Percentiles rank a stretch among this genome's conserved stretches.
phyloP scores from a whole-genome alignment of 2,329 filamentous ascomycete genomes.

The Lasiodiplodia sp. region DNA sequence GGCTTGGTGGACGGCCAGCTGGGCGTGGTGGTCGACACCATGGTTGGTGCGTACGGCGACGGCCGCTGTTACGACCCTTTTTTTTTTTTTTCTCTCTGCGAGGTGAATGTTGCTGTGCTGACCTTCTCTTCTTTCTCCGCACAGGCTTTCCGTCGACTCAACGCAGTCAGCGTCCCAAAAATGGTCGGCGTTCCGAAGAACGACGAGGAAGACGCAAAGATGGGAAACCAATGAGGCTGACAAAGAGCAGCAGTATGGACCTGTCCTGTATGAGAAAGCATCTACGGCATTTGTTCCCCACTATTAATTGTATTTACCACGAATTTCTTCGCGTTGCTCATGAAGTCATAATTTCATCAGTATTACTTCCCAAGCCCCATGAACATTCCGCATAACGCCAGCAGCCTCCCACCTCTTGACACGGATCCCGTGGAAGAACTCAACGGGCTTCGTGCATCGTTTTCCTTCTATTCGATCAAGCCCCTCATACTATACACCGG shows the following conservation, averaged over 20 bases:
- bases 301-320: neutral
- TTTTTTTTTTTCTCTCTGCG: neutral
- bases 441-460: neutral
- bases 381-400: neutral
- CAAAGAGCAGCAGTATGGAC: neutral
- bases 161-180: conserved; percentile 59
- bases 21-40: conserved; percentile 47
- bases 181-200: conserved; percentile 62
- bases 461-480: neutral
- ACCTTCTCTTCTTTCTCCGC: conserved; percentile 4
- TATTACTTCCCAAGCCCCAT: neutral
- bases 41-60: conserved; percentile 50
- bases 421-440: neutral
- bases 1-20: conserved; percentile 49
- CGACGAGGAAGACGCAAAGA: conserved; percentile 59
- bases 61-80: neutral
- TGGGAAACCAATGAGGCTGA: conserved; percentile 47
- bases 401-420: neutral
- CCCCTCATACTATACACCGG: neutral
- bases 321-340: conserved; percentile 32
- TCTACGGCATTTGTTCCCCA: neutral
- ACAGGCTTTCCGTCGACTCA: conserved; percentile 61
- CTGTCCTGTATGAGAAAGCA: neutral
- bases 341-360: conserved; percentile 33
- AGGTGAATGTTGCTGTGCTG: conserved; percentile 38